These are phyloP conservation scores for Pinus taeda DNA, from an alignment of 75 land plant species.

Conservation along the genomic window DNA sequence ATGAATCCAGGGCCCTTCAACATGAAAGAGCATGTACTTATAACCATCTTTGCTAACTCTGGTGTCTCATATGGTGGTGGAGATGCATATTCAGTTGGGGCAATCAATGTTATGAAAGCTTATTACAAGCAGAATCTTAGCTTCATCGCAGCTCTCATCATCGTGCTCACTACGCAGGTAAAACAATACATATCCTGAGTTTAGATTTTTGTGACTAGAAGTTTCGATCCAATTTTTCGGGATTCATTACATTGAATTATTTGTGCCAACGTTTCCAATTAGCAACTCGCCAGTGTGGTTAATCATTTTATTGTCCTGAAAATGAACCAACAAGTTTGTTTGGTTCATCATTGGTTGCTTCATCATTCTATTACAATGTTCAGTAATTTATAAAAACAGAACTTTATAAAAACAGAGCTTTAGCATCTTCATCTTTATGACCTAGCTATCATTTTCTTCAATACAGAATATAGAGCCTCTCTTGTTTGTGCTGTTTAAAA, in stretches of 20 bases:
- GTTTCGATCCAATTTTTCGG: too few species aligned
- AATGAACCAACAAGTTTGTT: too few species aligned
- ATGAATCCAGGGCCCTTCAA: slow-evolving; percentile 45
- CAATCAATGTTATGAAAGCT: slow-evolving; percentile 79
- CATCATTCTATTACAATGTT: too few species aligned
- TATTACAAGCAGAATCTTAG: slow-evolving; percentile 63
- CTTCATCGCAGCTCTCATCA: slow-evolving; percentile 53
- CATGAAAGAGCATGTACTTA: slow-evolving; percentile 85
- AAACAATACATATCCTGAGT: neutral
- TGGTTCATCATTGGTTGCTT: too few species aligned
- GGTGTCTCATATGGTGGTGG: slow-evolving; percentile 61
- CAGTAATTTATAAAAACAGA: neutral
- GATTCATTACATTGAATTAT: too few species aligned
- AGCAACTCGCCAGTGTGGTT: too few species aligned
- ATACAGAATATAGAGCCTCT: neutral
- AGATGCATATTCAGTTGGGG: slow-evolving; percentile 73
- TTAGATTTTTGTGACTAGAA: too few species aligned
- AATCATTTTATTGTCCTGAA: too few species aligned
- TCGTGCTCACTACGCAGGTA: slow-evolving; percentile 76
- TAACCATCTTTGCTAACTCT: slow-evolving; percentile 74
- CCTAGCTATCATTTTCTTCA: neutral
- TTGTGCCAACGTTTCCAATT: too few species aligned
- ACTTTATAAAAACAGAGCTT: neutral
- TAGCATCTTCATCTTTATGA: neutral
- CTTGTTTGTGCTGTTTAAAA: neutral